Conservation (phyloP, 1,284 basidiomycete genomes). For the Pseudomicrostroma phylloplanum region DNA sequence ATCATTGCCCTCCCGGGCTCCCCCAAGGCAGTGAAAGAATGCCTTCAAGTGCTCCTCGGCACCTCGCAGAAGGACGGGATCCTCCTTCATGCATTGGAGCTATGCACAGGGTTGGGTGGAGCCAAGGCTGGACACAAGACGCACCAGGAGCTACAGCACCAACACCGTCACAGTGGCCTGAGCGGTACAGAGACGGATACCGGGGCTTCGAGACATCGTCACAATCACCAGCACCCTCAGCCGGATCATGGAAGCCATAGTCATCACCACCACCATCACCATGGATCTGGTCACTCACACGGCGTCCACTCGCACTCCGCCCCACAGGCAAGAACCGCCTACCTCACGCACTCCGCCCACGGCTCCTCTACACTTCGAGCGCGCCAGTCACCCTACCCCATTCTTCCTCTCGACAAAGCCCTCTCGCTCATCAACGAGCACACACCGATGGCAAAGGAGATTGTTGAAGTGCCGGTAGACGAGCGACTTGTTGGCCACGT, state of each 20-base stretch:
- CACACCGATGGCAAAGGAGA: slow-evolving; percentile 44
- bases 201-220: slow-evolving; percentile 12
- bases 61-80: slow-evolving; percentile 53
- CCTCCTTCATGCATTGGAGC: slow-evolving; percentile 66
- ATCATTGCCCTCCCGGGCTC: slow-evolving; percentile 76
- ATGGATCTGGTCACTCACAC: slow-evolving; percentile 14
- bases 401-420: slow-evolving; percentile 65
- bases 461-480: slow-evolving; percentile 33
- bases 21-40: slow-evolving; percentile 74
- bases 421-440: slow-evolving; percentile 59
- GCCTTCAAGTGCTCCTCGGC: slow-evolving; percentile 61
- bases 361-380: slow-evolving; percentile 51
- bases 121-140: slow-evolving; percentile 51
- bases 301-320: slow-evolving; percentile 21
- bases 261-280: slow-evolving; percentile 30
- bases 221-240: slow-evolving; percentile 14
- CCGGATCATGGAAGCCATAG: slow-evolving; percentile 49
- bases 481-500: slow-evolving; percentile 61
- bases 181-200: slow-evolving; percentile 15
- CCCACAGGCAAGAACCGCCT: slow-evolving; percentile 25
- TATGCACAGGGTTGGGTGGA: slow-evolving; percentile 66
- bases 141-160: slow-evolving; percentile 52
- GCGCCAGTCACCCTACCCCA: slow-evolving; percentile 61
- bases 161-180: not conserved
- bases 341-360: slow-evolving; percentile 2